These are phyloP conservation scores for Suillus cothurnatus DNA, from an alignment of 768 basidiomycete species.

Conservation along the genomic window DNA sequence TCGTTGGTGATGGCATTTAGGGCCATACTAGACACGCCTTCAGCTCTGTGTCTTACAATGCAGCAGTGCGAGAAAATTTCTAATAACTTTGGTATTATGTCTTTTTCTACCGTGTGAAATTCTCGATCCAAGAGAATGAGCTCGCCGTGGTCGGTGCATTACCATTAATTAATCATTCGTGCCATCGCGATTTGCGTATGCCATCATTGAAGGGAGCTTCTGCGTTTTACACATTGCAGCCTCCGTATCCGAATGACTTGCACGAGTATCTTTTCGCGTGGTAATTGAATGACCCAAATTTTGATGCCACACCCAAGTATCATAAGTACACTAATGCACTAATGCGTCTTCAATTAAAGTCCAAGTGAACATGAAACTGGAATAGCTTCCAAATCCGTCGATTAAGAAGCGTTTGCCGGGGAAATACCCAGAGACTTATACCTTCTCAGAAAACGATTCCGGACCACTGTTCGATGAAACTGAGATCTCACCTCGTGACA, in stretches of 20 bases:
- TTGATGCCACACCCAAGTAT: neutral
- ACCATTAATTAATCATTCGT: neutral
- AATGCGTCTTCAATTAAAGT: neutral
- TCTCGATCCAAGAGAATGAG: neutral
- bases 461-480: neutral
- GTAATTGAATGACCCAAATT: neutral
- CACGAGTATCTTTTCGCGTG: neutral
- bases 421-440: neutral
- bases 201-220: too few species aligned
- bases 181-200: neutral
- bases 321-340: too few species aligned
- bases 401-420: neutral
- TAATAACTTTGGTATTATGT: too few species aligned
- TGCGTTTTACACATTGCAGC: too few species aligned
- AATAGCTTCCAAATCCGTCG: neutral
- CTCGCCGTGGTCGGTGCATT: neutral
- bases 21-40: neutral
- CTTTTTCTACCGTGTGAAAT: neutral
- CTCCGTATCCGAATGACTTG: neutral
- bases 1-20: neutral
- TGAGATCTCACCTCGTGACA: conserved; percentile 47
- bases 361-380: neutral
- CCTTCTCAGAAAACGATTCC: neutral
- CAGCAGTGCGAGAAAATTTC: too few species aligned
- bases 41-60: neutral